A percentile compares a stretch with the other conserved stretches of the same genome.
phyloP scores from a whole-genome alignment of 495 filamentous ascomycete genomes.

The Lasiosphaeria hispida region DNA sequence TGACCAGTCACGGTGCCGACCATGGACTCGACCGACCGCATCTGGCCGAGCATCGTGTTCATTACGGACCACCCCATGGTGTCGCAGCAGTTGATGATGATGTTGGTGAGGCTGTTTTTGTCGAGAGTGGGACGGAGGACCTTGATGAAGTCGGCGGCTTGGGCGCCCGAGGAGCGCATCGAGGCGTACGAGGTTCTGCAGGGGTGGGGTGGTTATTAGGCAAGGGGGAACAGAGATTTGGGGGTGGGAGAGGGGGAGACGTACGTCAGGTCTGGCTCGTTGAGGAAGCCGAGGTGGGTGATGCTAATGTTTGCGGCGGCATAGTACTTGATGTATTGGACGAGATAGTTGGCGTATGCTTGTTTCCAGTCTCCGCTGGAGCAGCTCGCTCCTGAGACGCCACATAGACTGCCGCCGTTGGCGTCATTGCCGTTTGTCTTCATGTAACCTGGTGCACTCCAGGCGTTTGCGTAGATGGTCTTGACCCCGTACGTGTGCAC shows the following conservation, averaged over 20 bases:
- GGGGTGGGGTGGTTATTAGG: no score
- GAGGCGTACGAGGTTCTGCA: slow-evolving; percentile 41
- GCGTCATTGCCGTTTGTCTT: slow-evolving; percentile 54
- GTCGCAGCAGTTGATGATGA: slow-evolving; percentile 52
- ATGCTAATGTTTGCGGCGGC: slow-evolving; percentile 44
- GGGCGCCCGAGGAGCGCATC: slow-evolving; percentile 44
- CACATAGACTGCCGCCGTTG: slow-evolving; percentile 54
- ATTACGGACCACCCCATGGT: slow-evolving; percentile 46
- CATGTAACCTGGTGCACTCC: slow-evolving; percentile 56
- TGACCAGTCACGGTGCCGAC: slow-evolving; percentile 47
- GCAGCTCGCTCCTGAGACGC: slow-evolving; percentile 44
- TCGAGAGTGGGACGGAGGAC: slow-evolving; percentile 44
- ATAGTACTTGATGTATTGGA: slow-evolving; percentile 52
- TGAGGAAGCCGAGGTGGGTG: slow-evolving; percentile 52
- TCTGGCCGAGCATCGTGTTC: slow-evolving; percentile 38
- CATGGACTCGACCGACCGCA: slow-evolving; percentile 40
- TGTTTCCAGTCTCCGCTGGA: slow-evolving; percentile 54
- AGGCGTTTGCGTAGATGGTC: slow-evolving; percentile 55
- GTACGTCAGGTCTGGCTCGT: slow-evolving; percentile 44
- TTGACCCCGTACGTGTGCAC: slow-evolving; percentile 42
- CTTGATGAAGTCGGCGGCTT: slow-evolving; percentile 54
- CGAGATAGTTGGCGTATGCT: slow-evolving; percentile 55
- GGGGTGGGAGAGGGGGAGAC: slow-evolving; percentile 4
- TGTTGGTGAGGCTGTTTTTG: slow-evolving; percentile 33
- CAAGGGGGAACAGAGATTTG: not conserved